phyloP scores from a whole-genome alignment of 495 filamentous ascomycete genomes.

The Astrothelium subdiscretum region DNA sequence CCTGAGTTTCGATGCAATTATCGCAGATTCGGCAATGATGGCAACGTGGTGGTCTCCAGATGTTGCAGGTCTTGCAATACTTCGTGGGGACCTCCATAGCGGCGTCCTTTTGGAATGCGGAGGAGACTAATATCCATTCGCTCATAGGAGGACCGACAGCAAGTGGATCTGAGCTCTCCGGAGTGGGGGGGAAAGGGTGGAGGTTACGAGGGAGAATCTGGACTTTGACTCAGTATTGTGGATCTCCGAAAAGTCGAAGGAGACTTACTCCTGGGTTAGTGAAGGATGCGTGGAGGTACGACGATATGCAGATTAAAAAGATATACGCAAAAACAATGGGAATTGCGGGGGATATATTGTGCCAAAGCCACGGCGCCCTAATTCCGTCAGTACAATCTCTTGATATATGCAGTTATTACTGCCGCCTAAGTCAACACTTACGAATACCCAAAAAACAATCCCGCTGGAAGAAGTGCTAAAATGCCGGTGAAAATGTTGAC shows the following conservation, averaged over 20 bases:
- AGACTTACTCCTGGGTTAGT: conserved; percentile 80
- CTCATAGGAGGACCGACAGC: conserved; percentile 71
- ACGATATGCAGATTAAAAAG: conserved; percentile 80
- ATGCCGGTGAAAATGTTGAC: conserved; percentile 82
- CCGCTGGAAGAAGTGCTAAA: conserved; percentile 60
- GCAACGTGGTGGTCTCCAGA: conserved; percentile 90
- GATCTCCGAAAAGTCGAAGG: conserved; percentile 15
- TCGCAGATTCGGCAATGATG: conserved; percentile 96
- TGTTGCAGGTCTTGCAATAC: conserved; percentile 91
- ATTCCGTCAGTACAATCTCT: conserved; percentile 8
- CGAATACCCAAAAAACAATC: conserved; percentile 79
- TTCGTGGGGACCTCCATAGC: conserved; percentile 97
- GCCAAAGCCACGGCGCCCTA: conserved; percentile 79
- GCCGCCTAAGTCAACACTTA: conserved; percentile 27
- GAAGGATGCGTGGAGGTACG: conserved; percentile 81
- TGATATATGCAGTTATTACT: conserved; percentile 7
- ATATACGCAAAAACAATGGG: conserved; percentile 85
- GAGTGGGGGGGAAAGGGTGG: conserved; percentile 47
- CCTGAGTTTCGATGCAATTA: conserved; percentile 93
- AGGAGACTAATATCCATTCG: conserved; percentile 82
- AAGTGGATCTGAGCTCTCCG: conserved; percentile 63
- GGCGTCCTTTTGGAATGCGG: conserved; percentile 55
- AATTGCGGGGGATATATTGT: conserved; percentile 80
- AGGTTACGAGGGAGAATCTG: conserved; percentile 80
- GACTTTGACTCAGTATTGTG: neutral